Evolutionary conservation across 2,329 filamentous ascomycete genomes (phyloP), one percentile per base, ranked within the genome.

Genomic region (Fusarium albosuccineum): DNA sequence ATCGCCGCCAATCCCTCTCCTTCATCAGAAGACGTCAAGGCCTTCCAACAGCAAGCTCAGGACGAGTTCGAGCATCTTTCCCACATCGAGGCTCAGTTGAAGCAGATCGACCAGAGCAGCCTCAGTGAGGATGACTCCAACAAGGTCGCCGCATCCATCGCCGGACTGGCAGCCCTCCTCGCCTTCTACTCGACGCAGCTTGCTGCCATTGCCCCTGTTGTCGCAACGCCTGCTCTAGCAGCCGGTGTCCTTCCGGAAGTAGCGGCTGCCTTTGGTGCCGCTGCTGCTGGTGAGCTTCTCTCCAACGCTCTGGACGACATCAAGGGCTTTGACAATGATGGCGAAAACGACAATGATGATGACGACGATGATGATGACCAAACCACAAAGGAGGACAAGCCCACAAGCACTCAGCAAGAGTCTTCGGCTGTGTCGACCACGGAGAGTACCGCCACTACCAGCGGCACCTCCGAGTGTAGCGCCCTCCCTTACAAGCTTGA

Each of bases 1-100:
- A 57, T 62, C 33, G 59, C 59, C 26, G 48, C 48, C 48, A 62
- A 58, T 16, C 59, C 59, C 10, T 48, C 59, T 11, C 53, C 59
- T 2, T 62, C 59, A 3, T 41, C n/a, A 5, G 59, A 58, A 1
- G 59, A 62, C 2, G 22, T 58, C n/a, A 10, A 48, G 7, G 27
- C 10, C 5, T 62, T 62, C 34, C 40, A 62, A 10, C 26, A 53
- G 9, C 33, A 51, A 16, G 54, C 59, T 9, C 53, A 62, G 33
- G 34, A 57, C 5, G 39, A 62, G 22, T 42, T 48, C 14, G 46
- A 58, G 3, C 27, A 58, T 13, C 53, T 61, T 9, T 22, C 30
- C 9, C 22, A 34, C 5, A 41, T 62, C 6, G 16, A 62, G 14
- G 36, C 34, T 11, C 46, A 53, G 22, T 17, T 62, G 17, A 34